Base-by-base conservation (phyloP, 2,329 filamentous ascomycete species). In the Chaetothyriales sp. region DNA sequence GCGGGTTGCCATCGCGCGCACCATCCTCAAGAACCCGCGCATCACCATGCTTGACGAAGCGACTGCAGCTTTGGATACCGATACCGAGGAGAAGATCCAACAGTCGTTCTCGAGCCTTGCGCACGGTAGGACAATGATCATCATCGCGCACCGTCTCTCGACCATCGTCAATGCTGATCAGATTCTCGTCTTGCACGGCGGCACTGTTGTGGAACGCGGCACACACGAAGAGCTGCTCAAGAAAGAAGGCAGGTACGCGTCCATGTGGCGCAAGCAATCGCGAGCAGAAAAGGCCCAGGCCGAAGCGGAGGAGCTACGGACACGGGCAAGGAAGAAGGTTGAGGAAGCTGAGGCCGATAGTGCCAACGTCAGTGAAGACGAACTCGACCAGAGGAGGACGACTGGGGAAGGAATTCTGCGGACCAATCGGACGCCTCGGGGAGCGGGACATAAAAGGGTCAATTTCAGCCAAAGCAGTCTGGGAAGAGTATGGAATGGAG, bases 31-130 rank as follows among this genome's bases (percentile, higher is more conserved):
- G 68, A 80, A 94, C 59, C 88, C 89, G 1, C 81, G 83, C 48
- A 89, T 95, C 62, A 94, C 95, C 63, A 83, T 95, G 69, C 73
- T 95, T 42, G 89, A 95, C 64, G 89, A 95, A 68, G 89, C 89
- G 10, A 95, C 88, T 1, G 90, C 89, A 32, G 88, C 89, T 8
- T 73, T 95, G 26, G 89, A 95, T 64, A 88, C 86, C 0, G 86
- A 92, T 58, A 95, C 89, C 0, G 89, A 95, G 66, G 85, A 93
- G 65, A 84, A 93, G 63, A 95, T 95, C 53, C 89, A 95, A 67
- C 79, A 83, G 53, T 88, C 89, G 36, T 77, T 98, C 28, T 81
- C 81, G 52, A 86, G 78, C 12, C 79, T 96, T 46, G 86, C 86
- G 15, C 75, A 83, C 59, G 89, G 88, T 47, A 84, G 92, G 46